A percentile compares a stretch with the other conserved stretches of the same genome.
Evolutionary conservation across 2,329 filamentous ascomycete genomes (phyloP).

Genomic region (Fusarium subglutinans): DNA sequence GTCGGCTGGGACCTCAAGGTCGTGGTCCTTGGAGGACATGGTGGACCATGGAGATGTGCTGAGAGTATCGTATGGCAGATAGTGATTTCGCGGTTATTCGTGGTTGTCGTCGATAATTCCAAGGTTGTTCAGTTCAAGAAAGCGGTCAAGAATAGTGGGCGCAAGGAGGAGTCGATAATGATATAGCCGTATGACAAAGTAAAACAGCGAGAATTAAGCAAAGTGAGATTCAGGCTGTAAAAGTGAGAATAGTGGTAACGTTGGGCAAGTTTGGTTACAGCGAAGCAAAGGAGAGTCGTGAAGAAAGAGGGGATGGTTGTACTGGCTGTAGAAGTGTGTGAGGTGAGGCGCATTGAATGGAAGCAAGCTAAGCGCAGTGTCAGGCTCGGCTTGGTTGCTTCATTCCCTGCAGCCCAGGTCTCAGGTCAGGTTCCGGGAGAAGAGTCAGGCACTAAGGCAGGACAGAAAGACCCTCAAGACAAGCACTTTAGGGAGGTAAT

Average conservation of each 20-base stretch:
- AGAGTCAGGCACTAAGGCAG: slow-evolving; percentile 35
- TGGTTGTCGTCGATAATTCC: slow-evolving; percentile 18
- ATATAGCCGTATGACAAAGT: slow-evolving; percentile 1
- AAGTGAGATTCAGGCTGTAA: slow-evolving; percentile 10
- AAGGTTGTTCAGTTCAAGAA: slow-evolving; percentile 17
- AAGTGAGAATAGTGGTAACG: slow-evolving; percentile 6
- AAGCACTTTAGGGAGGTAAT: background rate
- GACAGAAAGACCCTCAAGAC: slow-evolving; percentile 7
- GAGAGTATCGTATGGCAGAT: slow-evolving; percentile 4
- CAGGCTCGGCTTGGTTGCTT: slow-evolving; percentile 31
- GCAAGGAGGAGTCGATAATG: slow-evolving; percentile 3
- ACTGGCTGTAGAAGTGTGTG: slow-evolving; percentile 25
- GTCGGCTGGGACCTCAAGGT: slow-evolving; percentile 51
- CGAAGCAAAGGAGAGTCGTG: slow-evolving; percentile 23
- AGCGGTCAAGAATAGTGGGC: slow-evolving; percentile 23
- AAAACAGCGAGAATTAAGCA: background rate
- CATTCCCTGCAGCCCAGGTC: slow-evolving; percentile 26
- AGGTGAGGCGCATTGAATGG: slow-evolving; percentile 22
- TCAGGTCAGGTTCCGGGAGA: slow-evolving; percentile 24
- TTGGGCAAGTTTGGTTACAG: slow-evolving; percentile 11
- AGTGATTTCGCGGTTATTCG: slow-evolving; percentile 9
- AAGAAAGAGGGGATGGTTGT: slow-evolving; percentile 36
- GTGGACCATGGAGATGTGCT: slow-evolving; percentile 42
- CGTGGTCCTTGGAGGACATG: slow-evolving; percentile 56
- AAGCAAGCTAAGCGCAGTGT: slow-evolving; percentile 28